A percentile compares a stretch with the other conserved stretches of the same genome.
phyloP scores from a whole-genome alignment of 768 basidiomycete species.

The Stropharia rugosoannulata region DNA sequence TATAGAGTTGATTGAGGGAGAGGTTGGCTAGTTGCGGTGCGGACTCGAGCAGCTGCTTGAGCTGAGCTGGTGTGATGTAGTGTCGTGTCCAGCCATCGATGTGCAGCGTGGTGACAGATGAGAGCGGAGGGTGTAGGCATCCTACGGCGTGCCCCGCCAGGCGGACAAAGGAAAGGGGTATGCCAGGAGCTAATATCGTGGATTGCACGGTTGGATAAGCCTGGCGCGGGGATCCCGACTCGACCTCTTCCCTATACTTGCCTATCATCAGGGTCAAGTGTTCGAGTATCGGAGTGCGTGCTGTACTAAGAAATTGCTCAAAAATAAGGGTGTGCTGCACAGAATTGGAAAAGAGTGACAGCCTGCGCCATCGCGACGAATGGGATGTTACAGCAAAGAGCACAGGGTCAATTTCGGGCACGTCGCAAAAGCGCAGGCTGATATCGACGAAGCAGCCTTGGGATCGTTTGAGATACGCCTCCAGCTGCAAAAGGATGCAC shows the following conservation, averaged over 20 bases:
- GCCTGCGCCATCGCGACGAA: conserved; percentile 37
- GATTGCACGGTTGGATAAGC: conserved; percentile 26
- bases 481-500: conserved; percentile 25
- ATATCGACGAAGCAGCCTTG: conserved; percentile 35
- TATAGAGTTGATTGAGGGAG: conserved; percentile 38
- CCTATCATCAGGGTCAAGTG: conserved; percentile 38
- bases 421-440: conserved; percentile 26
- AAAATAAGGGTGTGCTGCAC: conserved; percentile 23
- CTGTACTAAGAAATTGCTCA: conserved; percentile 19
- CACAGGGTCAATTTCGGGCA: conserved; percentile 23
- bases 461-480: conserved; percentile 38
- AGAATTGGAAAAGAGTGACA: conserved; percentile 29
- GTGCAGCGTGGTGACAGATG: conserved; percentile 37
- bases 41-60: conserved; percentile 31
- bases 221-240: conserved; percentile 26
- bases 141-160: conserved; percentile 41
- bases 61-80: conserved; percentile 33
- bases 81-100: conserved; percentile 39
- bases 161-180: conserved; percentile 39
- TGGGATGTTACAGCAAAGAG: conserved; percentile 28
- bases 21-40: conserved; percentile 38
- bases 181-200: conserved; percentile 29
- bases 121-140: conserved; percentile 35
- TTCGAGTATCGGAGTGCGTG: conserved; percentile 32
- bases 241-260: conserved; percentile 20